A percentile compares a stretch with the other conserved stretches of the same genome.
Conservation (phyloP, 73 alveolate species). For the Tetrahymena borealis region DNA sequence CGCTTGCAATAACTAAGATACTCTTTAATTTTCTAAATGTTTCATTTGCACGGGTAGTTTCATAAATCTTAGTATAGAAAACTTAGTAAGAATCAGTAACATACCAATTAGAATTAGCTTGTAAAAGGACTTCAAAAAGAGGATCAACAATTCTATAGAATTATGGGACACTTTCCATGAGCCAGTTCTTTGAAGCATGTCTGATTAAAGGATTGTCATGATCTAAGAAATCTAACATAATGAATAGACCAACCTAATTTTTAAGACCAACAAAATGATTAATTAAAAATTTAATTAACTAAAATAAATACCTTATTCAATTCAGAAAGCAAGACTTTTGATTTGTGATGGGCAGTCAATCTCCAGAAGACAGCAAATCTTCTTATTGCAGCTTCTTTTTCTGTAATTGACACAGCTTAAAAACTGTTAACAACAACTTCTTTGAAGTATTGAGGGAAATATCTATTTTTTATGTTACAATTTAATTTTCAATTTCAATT, state of each 20-base stretch:
- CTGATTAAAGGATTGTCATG: slow-evolving; percentile 43
- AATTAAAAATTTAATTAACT: not conserved
- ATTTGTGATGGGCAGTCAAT: slow-evolving; percentile 19
- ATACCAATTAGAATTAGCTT: slow-evolving; percentile 35
- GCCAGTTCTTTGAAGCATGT: slow-evolving; percentile 43
- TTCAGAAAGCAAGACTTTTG: slow-evolving; percentile 6
- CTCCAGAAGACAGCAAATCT: slow-evolving; percentile 45
- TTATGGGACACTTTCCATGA: slow-evolving; percentile 23
- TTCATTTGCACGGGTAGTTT: slow-evolving; percentile 35
- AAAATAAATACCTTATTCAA: not conserved
- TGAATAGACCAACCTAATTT: slow-evolving; percentile 30
- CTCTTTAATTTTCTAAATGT: slow-evolving; percentile 38
- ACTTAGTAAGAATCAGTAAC: slow-evolving; percentile 21
- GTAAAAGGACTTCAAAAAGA: slow-evolving; percentile 23
- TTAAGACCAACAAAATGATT: not conserved
- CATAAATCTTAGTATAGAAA: slow-evolving; percentile 38
- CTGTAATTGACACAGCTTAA: slow-evolving; percentile 6
- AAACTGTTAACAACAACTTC: slow-evolving; percentile 31
- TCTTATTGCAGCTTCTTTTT: slow-evolving; percentile 35
- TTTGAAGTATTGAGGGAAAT: slow-evolving; percentile 26
- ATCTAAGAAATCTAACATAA: slow-evolving; percentile 39
- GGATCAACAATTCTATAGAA: slow-evolving; percentile 43
- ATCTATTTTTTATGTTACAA: no score
- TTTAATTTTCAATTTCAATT: no score
- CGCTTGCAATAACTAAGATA: slow-evolving; percentile 16